Percentiles rank a stretch among this genome's conserved stretches.
These are phyloP conservation scores for Cubamyces lactineus DNA, from an alignment of 768 basidiomycete species.

Conservation along the genomic window DNA sequence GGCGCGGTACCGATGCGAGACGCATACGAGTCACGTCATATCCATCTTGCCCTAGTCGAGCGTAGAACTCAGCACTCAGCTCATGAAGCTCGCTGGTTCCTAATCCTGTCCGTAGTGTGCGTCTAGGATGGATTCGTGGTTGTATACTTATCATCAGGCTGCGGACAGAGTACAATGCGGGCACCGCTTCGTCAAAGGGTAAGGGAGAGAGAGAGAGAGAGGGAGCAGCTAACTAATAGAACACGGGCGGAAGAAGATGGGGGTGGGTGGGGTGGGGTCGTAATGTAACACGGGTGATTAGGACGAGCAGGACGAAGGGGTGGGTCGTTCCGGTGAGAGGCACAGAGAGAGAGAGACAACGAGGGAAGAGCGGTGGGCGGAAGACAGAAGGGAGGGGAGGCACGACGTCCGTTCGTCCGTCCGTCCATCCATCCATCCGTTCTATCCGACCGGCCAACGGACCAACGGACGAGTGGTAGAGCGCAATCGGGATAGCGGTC, in stretches of 20 bases:
- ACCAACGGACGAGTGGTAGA: neutral
- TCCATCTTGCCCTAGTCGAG: too few relatives aligned
- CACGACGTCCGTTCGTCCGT: neutral
- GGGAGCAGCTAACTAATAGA: conserved; percentile 30
- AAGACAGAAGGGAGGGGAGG: neutral
- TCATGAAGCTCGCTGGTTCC: too few relatives aligned
- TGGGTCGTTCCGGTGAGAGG: too few relatives aligned
- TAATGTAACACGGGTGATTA: conserved; percentile 31
- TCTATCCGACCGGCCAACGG: neutral
- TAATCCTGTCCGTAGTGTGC: too few relatives aligned
- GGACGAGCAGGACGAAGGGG: conserved; percentile 6
- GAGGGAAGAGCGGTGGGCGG: neutral
- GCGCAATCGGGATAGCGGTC: neutral
- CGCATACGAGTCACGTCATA: neutral
- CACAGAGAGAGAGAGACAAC: neutral
- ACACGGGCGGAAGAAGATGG: conserved; percentile 22
- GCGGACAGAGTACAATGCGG: conserved; percentile 26
- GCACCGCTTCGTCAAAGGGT: conserved; percentile 10
- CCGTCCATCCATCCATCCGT: neutral
- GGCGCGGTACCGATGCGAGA: neutral
- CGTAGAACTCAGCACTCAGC: too few relatives aligned
- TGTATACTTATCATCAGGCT: conserved; percentile 18
- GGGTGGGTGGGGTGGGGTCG: conserved; percentile 16
- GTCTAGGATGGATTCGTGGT: conserved; percentile 19
- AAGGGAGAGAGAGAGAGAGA: neutral